Evolutionary conservation across 2,329 filamentous ascomycete species (phyloP).

Genomic region (Thermothelomyces thermophilus): DNA sequence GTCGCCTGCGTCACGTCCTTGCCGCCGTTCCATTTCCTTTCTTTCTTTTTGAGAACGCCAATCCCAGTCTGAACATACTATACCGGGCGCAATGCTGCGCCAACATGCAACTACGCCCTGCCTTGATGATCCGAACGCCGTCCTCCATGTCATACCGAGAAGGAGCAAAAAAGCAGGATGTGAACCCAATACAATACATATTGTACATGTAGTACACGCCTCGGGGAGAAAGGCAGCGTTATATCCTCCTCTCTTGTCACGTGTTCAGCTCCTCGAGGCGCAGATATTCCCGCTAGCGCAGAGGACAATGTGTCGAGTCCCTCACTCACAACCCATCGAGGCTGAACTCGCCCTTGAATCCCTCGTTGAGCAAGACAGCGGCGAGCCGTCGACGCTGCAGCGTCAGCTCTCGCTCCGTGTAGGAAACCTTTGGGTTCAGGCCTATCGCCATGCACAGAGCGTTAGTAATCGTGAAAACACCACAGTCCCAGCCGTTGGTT

Average conservation of each 20-base stretch:
- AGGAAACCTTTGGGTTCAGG: constrained; percentile 43
- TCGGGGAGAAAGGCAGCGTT: not conserved
- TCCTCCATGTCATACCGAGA: no score
- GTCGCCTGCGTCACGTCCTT: no score
- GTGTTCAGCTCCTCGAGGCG: no score
- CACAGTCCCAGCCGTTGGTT: constrained; percentile 65
- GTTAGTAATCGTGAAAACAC: constrained; percentile 71
- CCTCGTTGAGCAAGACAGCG: constrained; percentile 59
- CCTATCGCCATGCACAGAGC: constrained; percentile 55
- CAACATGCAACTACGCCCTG: no score
- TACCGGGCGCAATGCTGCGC: no score
- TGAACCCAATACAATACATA: no score
- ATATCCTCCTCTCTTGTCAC: no score
- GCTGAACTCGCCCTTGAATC: constrained; percentile 56
- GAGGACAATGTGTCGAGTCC: constrained; percentile 1
- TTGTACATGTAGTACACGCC: not conserved
- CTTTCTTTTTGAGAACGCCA: no score
- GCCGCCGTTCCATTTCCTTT: no score
- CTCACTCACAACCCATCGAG: constrained; percentile 33
- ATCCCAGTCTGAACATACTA: no score
- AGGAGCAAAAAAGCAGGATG: no score
- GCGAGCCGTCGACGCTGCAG: constrained; percentile 57
- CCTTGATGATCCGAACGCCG: no score
- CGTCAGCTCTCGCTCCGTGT: constrained; percentile 49
- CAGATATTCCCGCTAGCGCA: not conserved